These are phyloP conservation scores for Parastagonospora avenae DNA, from an alignment of 2,329 filamentous ascomycete species.

Conservation along the genomic window DNA sequence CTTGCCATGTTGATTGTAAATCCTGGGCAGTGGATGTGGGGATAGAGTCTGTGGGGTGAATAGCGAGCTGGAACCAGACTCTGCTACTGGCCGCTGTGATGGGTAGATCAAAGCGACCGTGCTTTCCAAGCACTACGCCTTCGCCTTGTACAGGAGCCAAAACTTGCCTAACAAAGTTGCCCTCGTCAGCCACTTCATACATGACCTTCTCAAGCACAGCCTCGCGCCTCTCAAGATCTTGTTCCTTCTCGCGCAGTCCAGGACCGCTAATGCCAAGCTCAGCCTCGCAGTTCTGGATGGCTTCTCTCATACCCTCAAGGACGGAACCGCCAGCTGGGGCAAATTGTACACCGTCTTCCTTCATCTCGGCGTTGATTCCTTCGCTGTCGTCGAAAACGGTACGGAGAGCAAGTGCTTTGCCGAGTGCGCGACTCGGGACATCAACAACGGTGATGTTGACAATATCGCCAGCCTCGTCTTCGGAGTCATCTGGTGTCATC, in stretches of 20 bases:
- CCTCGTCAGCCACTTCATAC: slow-evolving; percentile 79
- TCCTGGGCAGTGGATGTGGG: slow-evolving; percentile 76
- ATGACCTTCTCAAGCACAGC: slow-evolving; percentile 84
- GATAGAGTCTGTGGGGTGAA: slow-evolving; percentile 89
- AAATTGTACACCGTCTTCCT: slow-evolving; percentile 87
- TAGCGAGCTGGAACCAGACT: slow-evolving; percentile 90
- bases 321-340: slow-evolving; percentile 77
- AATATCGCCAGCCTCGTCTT: slow-evolving; percentile 78
- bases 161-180: slow-evolving; percentile 80
- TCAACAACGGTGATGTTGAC: slow-evolving; percentile 90
- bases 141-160: slow-evolving; percentile 78
- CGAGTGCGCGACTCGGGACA: slow-evolving; percentile 77
- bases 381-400: slow-evolving; percentile 90
- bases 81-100: slow-evolving; percentile 79
- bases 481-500: slow-evolving; percentile 67
- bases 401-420: slow-evolving; percentile 86
- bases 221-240: slow-evolving; percentile 80
- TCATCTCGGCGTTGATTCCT: slow-evolving; percentile 97
- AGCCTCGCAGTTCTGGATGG: slow-evolving; percentile 74
- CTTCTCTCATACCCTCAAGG: slow-evolving; percentile 82
- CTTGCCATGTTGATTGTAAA: slow-evolving; percentile 86
- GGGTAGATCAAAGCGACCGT: slow-evolving; percentile 78
- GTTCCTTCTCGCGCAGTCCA: slow-evolving; percentile 73
- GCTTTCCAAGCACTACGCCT: slow-evolving; percentile 79
- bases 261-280: slow-evolving; percentile 77